A percentile compares a stretch with the other conserved stretches of the same genome.
phyloP scores from a whole-genome alignment of 2,329 filamentous ascomycete genomes.

The Exserohilum turcica region DNA sequence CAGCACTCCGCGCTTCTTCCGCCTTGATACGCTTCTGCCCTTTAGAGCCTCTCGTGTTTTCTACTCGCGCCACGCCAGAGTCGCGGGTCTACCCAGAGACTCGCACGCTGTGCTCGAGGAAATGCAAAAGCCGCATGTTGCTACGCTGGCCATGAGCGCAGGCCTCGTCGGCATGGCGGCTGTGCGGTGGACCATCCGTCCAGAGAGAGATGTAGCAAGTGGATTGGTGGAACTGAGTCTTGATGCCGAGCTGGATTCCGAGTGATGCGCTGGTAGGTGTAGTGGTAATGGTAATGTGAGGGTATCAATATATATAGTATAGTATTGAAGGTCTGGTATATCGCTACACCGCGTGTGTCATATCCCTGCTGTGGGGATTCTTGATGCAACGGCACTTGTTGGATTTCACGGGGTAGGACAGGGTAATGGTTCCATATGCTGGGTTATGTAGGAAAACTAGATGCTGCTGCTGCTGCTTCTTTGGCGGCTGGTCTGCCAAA shows the following conservation, averaged over 20 bases:
- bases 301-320: too few species aligned
- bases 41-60: constrained; percentile 43
- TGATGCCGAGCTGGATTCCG: constrained; percentile 7
- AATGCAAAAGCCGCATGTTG: constrained; percentile 37
- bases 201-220: constrained; percentile 10
- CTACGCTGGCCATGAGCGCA: constrained; percentile 41
- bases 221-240: constrained; percentile 26
- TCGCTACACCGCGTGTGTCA: too few species aligned
- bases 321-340: too few species aligned
- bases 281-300: too few species aligned
- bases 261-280: background rate
- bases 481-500: too few species aligned
- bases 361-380: too few species aligned
- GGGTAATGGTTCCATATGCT: too few species aligned
- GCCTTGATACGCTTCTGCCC: constrained; percentile 38
- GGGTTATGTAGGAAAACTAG: too few species aligned
- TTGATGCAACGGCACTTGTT: too few species aligned
- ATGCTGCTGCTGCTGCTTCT: too few species aligned
- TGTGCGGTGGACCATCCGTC: constrained; percentile 28
- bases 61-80: constrained; percentile 33
- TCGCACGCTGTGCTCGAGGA: constrained; percentile 36
- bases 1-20: constrained; percentile 39
- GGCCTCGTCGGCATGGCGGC: constrained; percentile 43
- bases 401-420: too few species aligned
- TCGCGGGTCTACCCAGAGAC: constrained; percentile 27